Base-by-base conservation (phyloP, 1,139 yeast species). In the Blastobotrys elegans region DNA sequence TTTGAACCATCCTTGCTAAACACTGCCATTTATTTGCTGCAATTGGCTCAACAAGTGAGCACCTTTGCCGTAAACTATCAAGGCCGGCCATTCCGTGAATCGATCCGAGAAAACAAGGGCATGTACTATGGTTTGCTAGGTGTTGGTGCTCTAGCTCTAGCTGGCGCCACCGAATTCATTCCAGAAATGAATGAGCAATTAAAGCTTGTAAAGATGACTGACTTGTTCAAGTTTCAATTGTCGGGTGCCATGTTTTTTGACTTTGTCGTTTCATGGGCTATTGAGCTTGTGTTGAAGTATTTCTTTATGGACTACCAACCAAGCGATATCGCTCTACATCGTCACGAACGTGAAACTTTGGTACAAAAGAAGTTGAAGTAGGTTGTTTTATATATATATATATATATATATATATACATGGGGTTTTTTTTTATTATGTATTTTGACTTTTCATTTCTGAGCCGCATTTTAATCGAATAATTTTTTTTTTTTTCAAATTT, bases 51-150 rank as follows among this genome's bases (percentile, higher is more conserved):
- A 72, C 97, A 92, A 70, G 95, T 94, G 42, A 87, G 97, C 11
- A 92, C 99, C 0, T 92, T 92, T 73, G 97, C 97, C 14, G 97
- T 94, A 52, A 92, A 92, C 71, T 92, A 92, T 68, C 96, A 88
- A 72, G 99, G 99, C 44, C 81, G 85, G 57, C 99, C 99, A 47
- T 94, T 94, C 73, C 84, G 95, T 66, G 96, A 94, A 70, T 81
- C 89, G 53, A 84, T 92, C 60, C 75, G 75, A 50, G 95, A 84
- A 67, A 92, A 92, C 72, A 87, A 83, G 71, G 97, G 97, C 55
- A 92, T 92, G 98, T 92, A 84, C 71, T 92, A 87, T 62, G 98
- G 99, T 26, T 75, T 92, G 52, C 66, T 92, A 41, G 96, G 96
- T 56, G 97, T 92, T 58, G 86, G 95, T 32, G 88, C 77, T 37